These are phyloP conservation scores for Serendipita indica DNA, from an alignment of 768 basidiomycete species.

Conservation along the genomic window DNA sequence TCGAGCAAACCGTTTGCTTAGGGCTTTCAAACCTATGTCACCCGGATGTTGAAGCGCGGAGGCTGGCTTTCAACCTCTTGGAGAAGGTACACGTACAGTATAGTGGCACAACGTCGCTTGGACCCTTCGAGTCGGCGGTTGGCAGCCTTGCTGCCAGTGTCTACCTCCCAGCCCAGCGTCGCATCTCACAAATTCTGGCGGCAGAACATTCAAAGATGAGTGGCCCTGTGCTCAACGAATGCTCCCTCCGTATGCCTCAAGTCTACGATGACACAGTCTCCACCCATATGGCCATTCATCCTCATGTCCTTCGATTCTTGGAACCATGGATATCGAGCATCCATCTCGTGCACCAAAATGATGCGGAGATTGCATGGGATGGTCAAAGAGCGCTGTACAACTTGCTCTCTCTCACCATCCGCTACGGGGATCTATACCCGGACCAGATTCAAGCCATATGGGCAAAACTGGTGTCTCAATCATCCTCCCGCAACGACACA, in stretches of 20 bases:
- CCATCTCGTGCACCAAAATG: conserved; percentile 48
- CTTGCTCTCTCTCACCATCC: conserved; percentile 66
- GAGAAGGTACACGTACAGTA: conserved; percentile 55
- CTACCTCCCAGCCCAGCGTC: conserved; percentile 65
- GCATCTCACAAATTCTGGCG: conserved; percentile 64
- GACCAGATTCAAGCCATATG: conserved; percentile 72
- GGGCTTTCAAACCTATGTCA: conserved; percentile 78
- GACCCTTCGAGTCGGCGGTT: conserved; percentile 57
- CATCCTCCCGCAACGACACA: conserved; percentile 57
- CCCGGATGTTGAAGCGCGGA: conserved; percentile 43
- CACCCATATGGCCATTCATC: conserved; percentile 22
- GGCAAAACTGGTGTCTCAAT: conserved; percentile 58
- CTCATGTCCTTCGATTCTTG: conserved; percentile 54
- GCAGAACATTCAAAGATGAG: conserved; percentile 55
- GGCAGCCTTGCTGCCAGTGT: conserved; percentile 58
- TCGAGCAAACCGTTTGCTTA: conserved; percentile 60
- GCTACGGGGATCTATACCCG: conserved; percentile 56
- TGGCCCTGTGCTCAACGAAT: conserved; percentile 48
- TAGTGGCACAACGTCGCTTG: conserved; percentile 51
- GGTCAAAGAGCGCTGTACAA: conserved; percentile 60
- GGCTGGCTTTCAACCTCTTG: conserved; percentile 64
- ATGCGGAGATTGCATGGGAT: conserved; percentile 37
- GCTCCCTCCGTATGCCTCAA: conserved; percentile 57
- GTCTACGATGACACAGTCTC: conserved; percentile 36
- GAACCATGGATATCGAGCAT: conserved; percentile 75